Conservation (phyloP, 1,139 yeast genomes). For the Hyphopichia buzzinii region DNA sequence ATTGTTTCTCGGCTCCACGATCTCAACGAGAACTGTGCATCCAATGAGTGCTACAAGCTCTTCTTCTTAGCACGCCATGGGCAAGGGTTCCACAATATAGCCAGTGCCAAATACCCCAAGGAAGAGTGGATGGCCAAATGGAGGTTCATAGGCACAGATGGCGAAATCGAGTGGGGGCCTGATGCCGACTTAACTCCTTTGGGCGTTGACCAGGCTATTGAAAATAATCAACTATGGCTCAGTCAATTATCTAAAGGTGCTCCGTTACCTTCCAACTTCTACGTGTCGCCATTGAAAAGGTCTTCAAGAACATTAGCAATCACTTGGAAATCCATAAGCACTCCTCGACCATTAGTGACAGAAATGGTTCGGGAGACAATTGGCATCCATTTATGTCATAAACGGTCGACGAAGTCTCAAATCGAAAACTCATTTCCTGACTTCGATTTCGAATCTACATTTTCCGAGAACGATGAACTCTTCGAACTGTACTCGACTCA, state of each 20-base stretch:
- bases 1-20: conserved; percentile 29
- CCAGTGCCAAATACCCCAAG: conserved; percentile 55
- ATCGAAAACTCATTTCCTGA: conserved; percentile 20
- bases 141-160: conserved; percentile 56
- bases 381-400: conserved; percentile 69
- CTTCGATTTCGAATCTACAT: conserved; percentile 44
- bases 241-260: conserved; percentile 45
- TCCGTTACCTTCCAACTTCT: conserved; percentile 54
- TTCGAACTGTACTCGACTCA: conserved; percentile 43
- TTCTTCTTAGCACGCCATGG: conserved; percentile 73
- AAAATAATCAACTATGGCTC: conserved; percentile 44
- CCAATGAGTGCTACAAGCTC: conserved; percentile 48
- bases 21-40: conserved; percentile 32
- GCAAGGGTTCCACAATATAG: conserved; percentile 72
- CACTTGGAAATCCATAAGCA: conserved; percentile 55
- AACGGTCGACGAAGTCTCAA: conserved; percentile 41
- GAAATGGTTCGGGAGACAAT: conserved; percentile 67
- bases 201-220: conserved; percentile 49
- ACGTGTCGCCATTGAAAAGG: conserved; percentile 64
- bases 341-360: conserved; percentile 36
- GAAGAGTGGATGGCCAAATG: conserved; percentile 60
- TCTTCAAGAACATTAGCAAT: conserved; percentile 55
- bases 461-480: conserved; percentile 47
- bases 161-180: conserved; percentile 62
- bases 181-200: conserved; percentile 61